These are phyloP conservation scores for Cyclocybe cylindracea DNA, from an alignment of 768 basidiomycete species.

Conservation along the genomic window DNA sequence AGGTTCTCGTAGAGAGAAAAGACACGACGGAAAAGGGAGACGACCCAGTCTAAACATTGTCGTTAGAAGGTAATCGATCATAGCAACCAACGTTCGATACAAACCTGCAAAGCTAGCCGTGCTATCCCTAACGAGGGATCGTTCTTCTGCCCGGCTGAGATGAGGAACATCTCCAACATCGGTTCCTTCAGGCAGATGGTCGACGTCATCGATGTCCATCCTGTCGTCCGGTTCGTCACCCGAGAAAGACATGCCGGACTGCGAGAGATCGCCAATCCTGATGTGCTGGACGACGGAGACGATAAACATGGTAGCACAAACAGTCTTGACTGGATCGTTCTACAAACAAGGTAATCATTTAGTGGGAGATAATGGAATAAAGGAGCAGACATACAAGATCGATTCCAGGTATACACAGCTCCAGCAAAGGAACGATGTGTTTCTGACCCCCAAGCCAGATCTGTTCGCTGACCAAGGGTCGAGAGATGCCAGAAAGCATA, in stretches of 20 bases:
- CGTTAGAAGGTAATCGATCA: background rate
- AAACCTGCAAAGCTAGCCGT: conserved; percentile 78
- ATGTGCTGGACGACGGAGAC: conserved; percentile 71
- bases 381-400: conserved; percentile 60
- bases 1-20: conserved; percentile 87
- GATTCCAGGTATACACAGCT: conserved; percentile 88
- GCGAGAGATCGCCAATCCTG: conserved; percentile 76
- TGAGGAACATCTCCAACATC: conserved; percentile 40
- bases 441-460: conserved; percentile 88
- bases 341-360: conserved; percentile 23
- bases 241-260: conserved; percentile 55
- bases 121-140: conserved; percentile 73
- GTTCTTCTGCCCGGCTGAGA: conserved; percentile 65
- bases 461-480: conserved; percentile 74
- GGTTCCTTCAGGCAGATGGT: conserved; percentile 53
- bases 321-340: conserved; percentile 82
- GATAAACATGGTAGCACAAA: conserved; percentile 81
- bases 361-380: background rate
- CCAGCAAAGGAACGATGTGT: conserved; percentile 84
- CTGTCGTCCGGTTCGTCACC: conserved; percentile 55
- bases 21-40: conserved; percentile 73
- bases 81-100: conserved; percentile 4
- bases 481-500: conserved; percentile 75
- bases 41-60: conserved; percentile 67
- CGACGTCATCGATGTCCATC: conserved; percentile 53